A percentile compares a stretch with the other conserved stretches of the same genome.
phyloP scores from a whole-genome alignment of 305 asterid genomes.

The Solanum hybrid region DNA sequence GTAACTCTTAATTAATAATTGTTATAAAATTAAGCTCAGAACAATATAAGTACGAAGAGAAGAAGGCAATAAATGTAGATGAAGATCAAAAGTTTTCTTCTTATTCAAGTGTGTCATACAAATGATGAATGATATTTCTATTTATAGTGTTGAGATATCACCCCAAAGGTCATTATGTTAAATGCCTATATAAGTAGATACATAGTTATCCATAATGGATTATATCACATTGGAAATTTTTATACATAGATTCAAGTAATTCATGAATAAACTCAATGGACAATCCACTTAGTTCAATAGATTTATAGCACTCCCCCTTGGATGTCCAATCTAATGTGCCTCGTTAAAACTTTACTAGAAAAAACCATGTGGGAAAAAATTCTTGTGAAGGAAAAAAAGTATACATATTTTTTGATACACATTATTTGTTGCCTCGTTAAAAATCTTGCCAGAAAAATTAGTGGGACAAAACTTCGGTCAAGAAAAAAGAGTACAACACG shows the following conservation, averaged over 20 bases:
- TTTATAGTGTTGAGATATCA: neutral
- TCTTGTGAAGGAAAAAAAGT: neutral
- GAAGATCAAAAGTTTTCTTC: neutral
- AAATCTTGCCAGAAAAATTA: neutral
- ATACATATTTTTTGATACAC: too few species aligned
- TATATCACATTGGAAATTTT: neutral
- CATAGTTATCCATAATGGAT: neutral
- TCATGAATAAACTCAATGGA: neutral
- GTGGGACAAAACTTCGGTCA: neutral
- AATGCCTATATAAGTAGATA: neutral
- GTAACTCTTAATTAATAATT: too few species aligned
- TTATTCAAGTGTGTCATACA: too few species aligned
- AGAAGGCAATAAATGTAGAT: neutral
- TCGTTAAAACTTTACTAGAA: neutral
- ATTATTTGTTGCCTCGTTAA: neutral
- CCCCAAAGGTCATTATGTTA: neutral
- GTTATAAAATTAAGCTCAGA: neutral
- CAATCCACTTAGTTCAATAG: neutral
- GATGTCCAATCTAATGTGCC: neutral
- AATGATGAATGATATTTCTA: too few species aligned
- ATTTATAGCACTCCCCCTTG: neutral
- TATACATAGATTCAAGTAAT: too few species aligned
- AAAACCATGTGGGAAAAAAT: neutral
- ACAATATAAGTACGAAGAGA: neutral
- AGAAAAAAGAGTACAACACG: neutral